A percentile compares a stretch with the other conserved stretches of the same genome.
phyloP scores from a whole-genome alignment of 768 basidiomycete genomes.

The Tricholoma saponaceum region DNA sequence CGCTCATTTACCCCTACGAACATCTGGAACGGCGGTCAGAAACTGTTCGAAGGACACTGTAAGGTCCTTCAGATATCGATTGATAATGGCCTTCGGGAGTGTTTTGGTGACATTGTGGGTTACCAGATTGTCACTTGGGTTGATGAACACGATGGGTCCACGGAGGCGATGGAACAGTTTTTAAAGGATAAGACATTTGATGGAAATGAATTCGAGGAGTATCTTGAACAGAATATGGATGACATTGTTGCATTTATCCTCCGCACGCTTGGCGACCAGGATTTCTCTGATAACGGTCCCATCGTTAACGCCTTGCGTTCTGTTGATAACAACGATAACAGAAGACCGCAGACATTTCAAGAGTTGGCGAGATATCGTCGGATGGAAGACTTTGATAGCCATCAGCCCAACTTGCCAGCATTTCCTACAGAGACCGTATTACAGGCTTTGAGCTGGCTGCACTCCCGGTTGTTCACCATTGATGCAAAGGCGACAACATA shows the following conservation, averaged over 20 bases:
- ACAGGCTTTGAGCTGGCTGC: slow-evolving; percentile 59
- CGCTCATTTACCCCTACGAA: slow-evolving; percentile 63
- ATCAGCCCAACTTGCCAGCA: slow-evolving; percentile 65
- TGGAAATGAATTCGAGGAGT: slow-evolving; percentile 29
- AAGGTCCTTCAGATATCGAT: slow-evolving; percentile 46
- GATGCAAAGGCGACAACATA: slow-evolving; percentile 61
- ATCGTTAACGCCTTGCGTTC: slow-evolving; percentile 44
- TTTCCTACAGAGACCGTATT: slow-evolving; percentile 48
- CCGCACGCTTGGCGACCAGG: slow-evolving; percentile 63
- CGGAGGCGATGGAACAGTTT: slow-evolving; percentile 28
- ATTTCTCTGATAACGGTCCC: slow-evolving; percentile 46
- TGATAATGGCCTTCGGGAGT: slow-evolving; percentile 51
- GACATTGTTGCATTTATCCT: slow-evolving; percentile 56
- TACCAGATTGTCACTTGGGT: slow-evolving; percentile 50
- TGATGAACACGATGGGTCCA: slow-evolving; percentile 23
- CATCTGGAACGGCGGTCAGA: slow-evolving; percentile 41
- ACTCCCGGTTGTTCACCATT: slow-evolving; percentile 32
- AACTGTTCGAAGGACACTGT: slow-evolving; percentile 60
- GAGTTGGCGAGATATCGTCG: slow-evolving; percentile 50
- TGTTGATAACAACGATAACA: slow-evolving; percentile 14
- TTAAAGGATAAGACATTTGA: slow-evolving; percentile 31
- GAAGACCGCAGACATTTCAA: slow-evolving; percentile 33
- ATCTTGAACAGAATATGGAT: slow-evolving; percentile 45
- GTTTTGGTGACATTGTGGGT: slow-evolving; percentile 70
- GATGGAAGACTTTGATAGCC: slow-evolving; percentile 42